These are phyloP conservation scores for Grigorovia yakushimaensis DNA, from an alignment of 805 yeast species.

Conservation along the genomic window DNA sequence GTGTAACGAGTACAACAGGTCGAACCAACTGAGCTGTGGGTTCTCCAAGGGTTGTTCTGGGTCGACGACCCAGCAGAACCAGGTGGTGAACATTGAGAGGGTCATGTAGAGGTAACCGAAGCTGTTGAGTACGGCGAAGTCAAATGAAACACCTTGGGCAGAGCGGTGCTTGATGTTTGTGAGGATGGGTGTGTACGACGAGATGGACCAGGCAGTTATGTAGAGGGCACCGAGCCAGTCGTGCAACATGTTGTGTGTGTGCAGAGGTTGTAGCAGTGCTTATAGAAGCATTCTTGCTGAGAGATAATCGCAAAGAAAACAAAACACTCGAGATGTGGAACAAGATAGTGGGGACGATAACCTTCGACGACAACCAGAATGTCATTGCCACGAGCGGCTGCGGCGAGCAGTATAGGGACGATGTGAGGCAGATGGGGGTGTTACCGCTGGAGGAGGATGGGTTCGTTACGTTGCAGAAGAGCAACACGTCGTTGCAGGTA, in stretches of 20 bases:
- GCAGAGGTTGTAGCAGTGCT: not conserved
- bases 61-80: conserved; percentile 16
- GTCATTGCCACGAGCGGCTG: conserved; percentile 25
- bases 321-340: not conserved
- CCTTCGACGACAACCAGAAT: conserved; percentile 25
- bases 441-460: conserved; percentile 21
- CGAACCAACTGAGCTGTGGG: conserved; percentile 37
- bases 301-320: too few relatives aligned
- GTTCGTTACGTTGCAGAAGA: conserved; percentile 12
- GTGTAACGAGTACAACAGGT: conserved; percentile 39
- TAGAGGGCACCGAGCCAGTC: conserved; percentile 29
- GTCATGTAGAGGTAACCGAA: conserved; percentile 39
- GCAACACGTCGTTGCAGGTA: not conserved
- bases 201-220: conserved; percentile 36
- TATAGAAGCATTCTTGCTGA: too few relatives aligned
- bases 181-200: conserved; percentile 41
- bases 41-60: conserved; percentile 3
- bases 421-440: conserved; percentile 17
- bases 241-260: not conserved
- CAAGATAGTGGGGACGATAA: conserved; percentile 18
- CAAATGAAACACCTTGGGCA: conserved; percentile 42
- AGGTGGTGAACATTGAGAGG: conserved; percentile 26
- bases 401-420: conserved; percentile 20
- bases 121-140: conserved; percentile 37
- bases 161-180: conserved; percentile 33